Percentiles rank a stretch among this genome's conserved stretches.
phyloP scores from a whole-genome alignment of 2,329 filamentous ascomycete species.

The Dryadomyces quercivorus region DNA sequence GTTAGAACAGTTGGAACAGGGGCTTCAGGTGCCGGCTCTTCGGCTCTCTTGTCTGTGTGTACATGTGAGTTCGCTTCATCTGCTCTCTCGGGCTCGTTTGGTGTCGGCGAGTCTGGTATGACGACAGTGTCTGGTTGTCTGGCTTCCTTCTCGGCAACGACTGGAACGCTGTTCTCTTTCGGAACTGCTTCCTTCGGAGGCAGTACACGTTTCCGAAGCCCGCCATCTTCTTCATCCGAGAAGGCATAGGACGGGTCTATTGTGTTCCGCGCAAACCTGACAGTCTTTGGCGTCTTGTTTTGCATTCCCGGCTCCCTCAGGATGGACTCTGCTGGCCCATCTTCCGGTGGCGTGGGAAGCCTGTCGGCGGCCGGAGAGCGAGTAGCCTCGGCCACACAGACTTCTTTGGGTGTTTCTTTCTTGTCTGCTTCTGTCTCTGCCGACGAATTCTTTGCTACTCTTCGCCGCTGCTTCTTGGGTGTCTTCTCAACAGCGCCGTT shows the following conservation, averaged over 20 bases:
- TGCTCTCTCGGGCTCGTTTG: too few relatives aligned
- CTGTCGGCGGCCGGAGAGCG: neutral
- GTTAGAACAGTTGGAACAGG: neutral
- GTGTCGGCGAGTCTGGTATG: too few relatives aligned
- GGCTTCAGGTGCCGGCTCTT: neutral
- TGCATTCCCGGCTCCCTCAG: neutral
- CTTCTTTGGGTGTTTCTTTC: too few relatives aligned
- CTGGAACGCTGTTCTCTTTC: neutral
- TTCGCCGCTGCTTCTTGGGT: too few relatives aligned
- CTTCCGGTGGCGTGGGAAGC: neutral
- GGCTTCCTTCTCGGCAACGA: too few relatives aligned
- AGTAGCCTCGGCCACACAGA: too few relatives aligned
- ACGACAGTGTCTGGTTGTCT: too few relatives aligned
- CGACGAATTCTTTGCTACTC: too few relatives aligned
- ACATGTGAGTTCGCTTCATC: too few relatives aligned
- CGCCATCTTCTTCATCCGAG: constrained; percentile 23
- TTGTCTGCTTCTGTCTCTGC: too few relatives aligned
- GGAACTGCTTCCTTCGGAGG: neutral
- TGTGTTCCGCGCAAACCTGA: constrained; percentile 11
- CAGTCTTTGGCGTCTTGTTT: neutral
- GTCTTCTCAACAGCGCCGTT: too few relatives aligned
- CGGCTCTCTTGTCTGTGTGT: too few relatives aligned
- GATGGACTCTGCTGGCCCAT: neutral
- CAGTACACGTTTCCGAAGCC: constrained; percentile 5
- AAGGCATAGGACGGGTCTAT: constrained; percentile 18